Base-by-base conservation (phyloP, 2,329 filamentous ascomycete genomes). In the Aspergillus aculeatus region DNA sequence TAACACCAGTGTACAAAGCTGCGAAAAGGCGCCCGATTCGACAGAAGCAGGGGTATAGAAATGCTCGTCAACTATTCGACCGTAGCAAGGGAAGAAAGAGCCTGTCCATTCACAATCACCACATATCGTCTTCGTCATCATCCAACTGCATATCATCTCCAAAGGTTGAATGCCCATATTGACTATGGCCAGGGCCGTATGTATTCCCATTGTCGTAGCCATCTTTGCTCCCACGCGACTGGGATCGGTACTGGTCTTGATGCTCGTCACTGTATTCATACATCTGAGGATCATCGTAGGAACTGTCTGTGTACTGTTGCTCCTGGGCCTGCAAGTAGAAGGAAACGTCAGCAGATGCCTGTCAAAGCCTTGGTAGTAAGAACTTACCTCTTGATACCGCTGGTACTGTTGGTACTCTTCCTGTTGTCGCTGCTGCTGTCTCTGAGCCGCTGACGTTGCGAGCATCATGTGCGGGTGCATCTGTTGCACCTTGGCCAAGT, bases 381-480 rank as follows among this genome's bases (percentile, higher is more conserved):
- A 29, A 61, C 76, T 73, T 66, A 79, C 77, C 70, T 81, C 75
- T 68, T 80, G 78, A 61, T 80, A 80, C 66, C 73, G 70, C 66
- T 80, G 78, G 63, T 81, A 80, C 63, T 79, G 77, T 23, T 68
- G 60, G 64, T 77, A 78, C 62, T 80, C 78, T 32, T 79, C 77
- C 31, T 73, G 69, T 56, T 78, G 74, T 10, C 75, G 71, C 41
- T 79, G 75, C 49, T 75, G 72, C 61, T 76, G 73, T 61, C 89
- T 88, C 68, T 92, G 92, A 38, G 90, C 87, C 16, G 83, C 80
- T 54, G 90, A 93, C 38, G 90, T 85, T n/a, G 91, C 91, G 48
- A 96, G 88, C 69, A 96, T 91, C 78, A 97, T 91, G 71, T 96
- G 91, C 48, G 95, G 95, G 75, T 99, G 95, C 91, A 97, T 97